Conservation (phyloP, 768 basidiomycete species). For the Tylopilus sp. region DNA sequence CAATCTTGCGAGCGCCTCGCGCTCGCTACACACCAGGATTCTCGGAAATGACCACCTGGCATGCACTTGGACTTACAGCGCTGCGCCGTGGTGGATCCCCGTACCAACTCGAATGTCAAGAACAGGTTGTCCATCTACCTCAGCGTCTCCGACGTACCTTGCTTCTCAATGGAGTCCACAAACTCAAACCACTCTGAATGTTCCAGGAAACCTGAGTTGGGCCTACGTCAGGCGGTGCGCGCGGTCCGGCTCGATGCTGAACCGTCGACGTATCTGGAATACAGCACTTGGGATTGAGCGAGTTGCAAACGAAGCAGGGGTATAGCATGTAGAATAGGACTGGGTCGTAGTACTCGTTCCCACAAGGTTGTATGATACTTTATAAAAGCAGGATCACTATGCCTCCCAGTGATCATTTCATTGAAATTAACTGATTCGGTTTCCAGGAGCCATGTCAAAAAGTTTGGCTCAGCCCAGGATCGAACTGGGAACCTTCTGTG, state of each 20-base stretch:
- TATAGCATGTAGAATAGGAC: neutral
- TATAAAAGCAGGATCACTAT: too few relatives aligned
- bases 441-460: too few relatives aligned
- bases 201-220: neutral
- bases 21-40: neutral
- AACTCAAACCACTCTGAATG: neutral
- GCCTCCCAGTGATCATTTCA: too few relatives aligned
- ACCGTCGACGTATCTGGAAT: slow-evolving; percentile 1
- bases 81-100: neutral
- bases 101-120: neutral
- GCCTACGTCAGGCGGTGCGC: neutral
- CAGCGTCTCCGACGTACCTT: neutral
- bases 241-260: neutral
- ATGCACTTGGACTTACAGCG: neutral
- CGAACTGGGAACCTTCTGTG: slow-evolving; percentile 49
- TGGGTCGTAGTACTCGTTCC: too few relatives aligned
- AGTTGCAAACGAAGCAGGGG: neutral
- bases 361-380: too few relatives aligned
- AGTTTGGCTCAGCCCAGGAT: slow-evolving; percentile 40
- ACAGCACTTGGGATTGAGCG: neutral
- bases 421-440: too few relatives aligned
- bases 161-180: neutral
- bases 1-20: neutral
- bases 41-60: neutral
- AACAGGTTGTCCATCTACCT: neutral